Evolutionary conservation across 2,329 filamentous ascomycete genomes (phyloP).

Genomic region (Cephalotrichum gorgonifer): DNA sequence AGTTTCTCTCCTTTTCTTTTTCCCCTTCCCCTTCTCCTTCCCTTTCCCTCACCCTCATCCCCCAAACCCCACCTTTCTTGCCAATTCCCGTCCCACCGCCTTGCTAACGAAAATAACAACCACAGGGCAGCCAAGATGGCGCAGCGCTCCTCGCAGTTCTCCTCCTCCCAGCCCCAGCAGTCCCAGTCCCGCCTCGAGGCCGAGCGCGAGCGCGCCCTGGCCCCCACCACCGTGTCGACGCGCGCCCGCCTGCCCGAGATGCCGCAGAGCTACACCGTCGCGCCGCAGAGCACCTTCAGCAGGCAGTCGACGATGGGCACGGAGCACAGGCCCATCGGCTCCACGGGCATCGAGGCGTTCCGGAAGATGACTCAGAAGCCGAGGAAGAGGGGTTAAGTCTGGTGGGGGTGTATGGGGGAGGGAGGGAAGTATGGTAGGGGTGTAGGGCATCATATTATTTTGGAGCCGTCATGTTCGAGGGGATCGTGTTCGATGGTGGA

Average conservation of each 20-base stretch:
- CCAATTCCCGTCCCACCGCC: background rate
- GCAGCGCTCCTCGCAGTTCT: conserved; percentile 39
- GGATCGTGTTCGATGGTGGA: no score
- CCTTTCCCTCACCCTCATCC: background rate
- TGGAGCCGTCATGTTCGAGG: background rate
- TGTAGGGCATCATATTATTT: background rate
- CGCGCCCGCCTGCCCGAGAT: conserved; percentile 45
- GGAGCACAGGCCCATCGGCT: conserved; percentile 50
- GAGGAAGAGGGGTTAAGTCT: conserved; percentile 37
- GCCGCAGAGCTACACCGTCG: conserved; percentile 48
- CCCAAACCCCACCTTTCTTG: background rate
- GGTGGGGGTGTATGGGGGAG: background rate
- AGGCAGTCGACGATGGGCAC: conserved; percentile 17
- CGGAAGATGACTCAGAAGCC: conserved; percentile 54
- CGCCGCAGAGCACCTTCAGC: conserved; percentile 52
- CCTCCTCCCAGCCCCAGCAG: conserved; percentile 34
- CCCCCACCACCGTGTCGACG: conserved; percentile 42
- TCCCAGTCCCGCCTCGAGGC: conserved; percentile 30
- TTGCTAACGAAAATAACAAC: background rate
- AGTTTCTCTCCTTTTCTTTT: conserved; percentile 5
- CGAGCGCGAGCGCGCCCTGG: conserved; percentile 49
- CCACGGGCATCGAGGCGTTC: conserved; percentile 55
- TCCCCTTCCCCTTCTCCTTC: background rate
- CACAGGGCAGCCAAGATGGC: conserved; percentile 41
- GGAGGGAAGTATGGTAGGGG: background rate